Conservation (phyloP, 352 stramenopile genomes). For the Phytophthora megakarya region DNA sequence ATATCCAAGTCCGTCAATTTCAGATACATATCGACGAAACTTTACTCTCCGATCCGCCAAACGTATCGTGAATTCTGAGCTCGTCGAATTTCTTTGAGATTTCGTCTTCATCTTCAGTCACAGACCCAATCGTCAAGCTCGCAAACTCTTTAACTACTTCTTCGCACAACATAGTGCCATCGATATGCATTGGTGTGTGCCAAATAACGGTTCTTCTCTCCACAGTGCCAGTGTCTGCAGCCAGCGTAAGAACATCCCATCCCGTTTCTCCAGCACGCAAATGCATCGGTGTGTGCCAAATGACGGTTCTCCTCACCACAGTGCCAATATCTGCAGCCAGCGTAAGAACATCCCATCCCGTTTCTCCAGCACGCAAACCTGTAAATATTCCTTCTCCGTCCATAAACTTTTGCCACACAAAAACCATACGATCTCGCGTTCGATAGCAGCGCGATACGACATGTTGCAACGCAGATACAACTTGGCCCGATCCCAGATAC, state of each 20-base stretch:
- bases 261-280: neutral
- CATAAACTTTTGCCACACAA: conserved; percentile 3
- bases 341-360: conserved; percentile 1
- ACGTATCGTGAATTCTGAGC: too few relatives aligned
- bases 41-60: too few relatives aligned
- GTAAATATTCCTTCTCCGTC: conserved; percentile 2
- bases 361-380: neutral
- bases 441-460: neutral
- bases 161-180: neutral
- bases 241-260: neutral
- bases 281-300: too few relatives aligned
- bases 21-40: too few relatives aligned
- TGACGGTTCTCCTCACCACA: neutral
- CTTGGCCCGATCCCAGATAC: neutral
- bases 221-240: neutral
- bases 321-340: neutral
- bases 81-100: conserved; percentile 4
- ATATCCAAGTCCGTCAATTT: too few relatives aligned
- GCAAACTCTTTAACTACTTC: neutral
- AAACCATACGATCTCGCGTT: neutral
- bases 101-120: neutral
- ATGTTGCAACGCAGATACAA: neutral
- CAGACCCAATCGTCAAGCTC: neutral
- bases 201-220: conserved; percentile 1
- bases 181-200: neutral